phyloP scores from a whole-genome alignment of 805 yeast species.

The Sugiyamaella floridensis region DNA sequence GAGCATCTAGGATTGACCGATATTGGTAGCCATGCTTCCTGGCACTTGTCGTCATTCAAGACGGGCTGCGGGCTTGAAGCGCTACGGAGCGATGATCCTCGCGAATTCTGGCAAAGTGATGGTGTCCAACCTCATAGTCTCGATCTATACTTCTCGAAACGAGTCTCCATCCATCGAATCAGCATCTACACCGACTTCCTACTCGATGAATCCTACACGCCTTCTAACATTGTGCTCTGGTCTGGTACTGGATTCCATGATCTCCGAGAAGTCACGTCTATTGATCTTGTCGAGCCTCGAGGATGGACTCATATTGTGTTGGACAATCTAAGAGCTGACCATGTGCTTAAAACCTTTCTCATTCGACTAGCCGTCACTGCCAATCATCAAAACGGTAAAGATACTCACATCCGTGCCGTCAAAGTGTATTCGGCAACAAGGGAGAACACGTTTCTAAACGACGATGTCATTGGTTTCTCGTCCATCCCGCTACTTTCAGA shows the following conservation, averaged over 20 bases:
- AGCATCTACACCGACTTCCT: conserved; percentile 64
- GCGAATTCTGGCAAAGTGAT: conserved; percentile 89
- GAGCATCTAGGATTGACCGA: conserved; percentile 60
- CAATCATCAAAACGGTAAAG: conserved; percentile 95
- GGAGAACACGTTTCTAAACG: conserved; percentile 23
- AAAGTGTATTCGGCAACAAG: conserved; percentile 46
- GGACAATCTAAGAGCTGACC: conserved; percentile 41
- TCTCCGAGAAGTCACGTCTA: conserved; percentile 54
- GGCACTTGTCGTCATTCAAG: conserved; percentile 76
- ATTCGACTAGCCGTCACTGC: conserved; percentile 56
- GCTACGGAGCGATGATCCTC: conserved; percentile 61
- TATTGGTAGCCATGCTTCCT: conserved; percentile 71
- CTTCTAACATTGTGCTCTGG: conserved; percentile 53
- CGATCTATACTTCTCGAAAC: conserved; percentile 71
- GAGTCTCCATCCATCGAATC: conserved; percentile 60
- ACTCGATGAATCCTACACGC: conserved; percentile 90
- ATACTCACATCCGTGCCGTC: conserved; percentile 78
- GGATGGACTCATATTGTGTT: conserved; percentile 74
- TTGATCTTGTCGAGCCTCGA: conserved; percentile 54
- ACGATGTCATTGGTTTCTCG: conserved; percentile 24
- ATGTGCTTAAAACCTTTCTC: conserved; percentile 58
- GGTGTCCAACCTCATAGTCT: conserved; percentile 83
- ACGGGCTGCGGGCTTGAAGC: conserved; percentile 65
- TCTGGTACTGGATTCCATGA: conserved; percentile 82
- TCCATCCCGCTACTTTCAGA: conserved; percentile 24